These are phyloP conservation scores for Phalaenopsis equestris DNA, from an alignment of 106 monocot genomes.

Conservation along the genomic window DNA sequence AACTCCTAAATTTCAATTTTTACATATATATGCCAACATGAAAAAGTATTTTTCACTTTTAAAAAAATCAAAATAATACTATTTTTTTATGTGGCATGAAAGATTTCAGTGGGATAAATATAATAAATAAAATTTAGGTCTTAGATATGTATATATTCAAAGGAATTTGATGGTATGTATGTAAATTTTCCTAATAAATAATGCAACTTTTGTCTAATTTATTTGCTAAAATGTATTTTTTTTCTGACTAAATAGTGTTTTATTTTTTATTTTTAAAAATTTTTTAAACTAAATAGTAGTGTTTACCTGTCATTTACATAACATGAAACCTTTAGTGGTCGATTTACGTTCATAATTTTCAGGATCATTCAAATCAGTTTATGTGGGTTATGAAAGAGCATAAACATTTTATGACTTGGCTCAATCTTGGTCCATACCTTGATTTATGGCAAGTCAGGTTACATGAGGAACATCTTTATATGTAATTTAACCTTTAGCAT, in stretches of 20 bases:
- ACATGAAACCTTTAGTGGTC: conserved; percentile 4
- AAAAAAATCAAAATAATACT: no score
- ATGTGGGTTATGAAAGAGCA: conserved; percentile 29
- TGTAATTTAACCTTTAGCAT: conserved; percentile 5
- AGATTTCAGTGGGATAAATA: no score
- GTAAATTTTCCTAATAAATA: background rate
- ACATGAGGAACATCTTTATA: conserved; percentile 11
- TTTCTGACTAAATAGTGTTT: background rate
- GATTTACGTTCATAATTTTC: conserved; percentile 20
- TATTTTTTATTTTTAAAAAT: no score
- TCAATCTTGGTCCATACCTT: conserved; percentile 27
- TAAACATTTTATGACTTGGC: conserved; percentile 20
- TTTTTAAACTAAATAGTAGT: background rate
- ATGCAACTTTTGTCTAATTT: background rate
- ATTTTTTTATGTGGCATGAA: no score
- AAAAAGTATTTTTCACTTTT: no score
- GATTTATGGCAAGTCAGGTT: conserved; percentile 32
- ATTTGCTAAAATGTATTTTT: background rate
- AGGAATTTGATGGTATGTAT: no score
- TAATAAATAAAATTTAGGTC: no score
- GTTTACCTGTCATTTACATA: conserved; percentile 4
- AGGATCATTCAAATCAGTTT: conserved; percentile 15
- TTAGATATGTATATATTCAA: no score
- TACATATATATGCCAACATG: no score
- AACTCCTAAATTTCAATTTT: no score